Conservation (phyloP, 495 filamentous ascomycete genomes). For the Trichocladium uniseriatum region DNA sequence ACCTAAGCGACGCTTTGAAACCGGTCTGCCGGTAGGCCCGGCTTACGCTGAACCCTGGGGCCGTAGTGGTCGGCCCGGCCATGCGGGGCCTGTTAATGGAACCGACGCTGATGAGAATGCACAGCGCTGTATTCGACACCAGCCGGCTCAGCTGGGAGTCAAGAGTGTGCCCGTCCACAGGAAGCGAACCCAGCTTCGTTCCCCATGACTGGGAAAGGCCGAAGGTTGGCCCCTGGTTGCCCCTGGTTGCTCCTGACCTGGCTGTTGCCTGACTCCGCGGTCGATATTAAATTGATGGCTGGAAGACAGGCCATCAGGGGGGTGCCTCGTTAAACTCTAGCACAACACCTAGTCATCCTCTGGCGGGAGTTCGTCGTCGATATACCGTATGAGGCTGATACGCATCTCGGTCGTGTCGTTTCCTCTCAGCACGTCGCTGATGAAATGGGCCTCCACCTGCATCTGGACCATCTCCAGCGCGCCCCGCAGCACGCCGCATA, state of each 20-base stretch:
- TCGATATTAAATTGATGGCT: no score
- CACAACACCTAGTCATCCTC: constrained; percentile 66
- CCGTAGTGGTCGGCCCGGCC: not conserved
- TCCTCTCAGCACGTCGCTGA: constrained; percentile 86
- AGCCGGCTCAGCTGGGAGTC: no score
- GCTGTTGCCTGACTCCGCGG: no score
- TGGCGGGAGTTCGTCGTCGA: constrained; percentile 94
- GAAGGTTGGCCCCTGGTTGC: no score
- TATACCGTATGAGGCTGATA: constrained; percentile 83
- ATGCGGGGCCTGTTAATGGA: not conserved
- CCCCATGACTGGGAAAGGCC: no score
- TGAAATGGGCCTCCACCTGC: constrained; percentile 96
- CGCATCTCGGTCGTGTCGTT: constrained; percentile 97
- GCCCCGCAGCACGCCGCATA: constrained; percentile 85
- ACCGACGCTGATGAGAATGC: no score
- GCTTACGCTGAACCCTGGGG: not conserved
- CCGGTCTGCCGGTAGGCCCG: not conserved
- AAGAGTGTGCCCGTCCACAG: no score
- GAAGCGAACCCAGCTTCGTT: no score
- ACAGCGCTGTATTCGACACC: no score
- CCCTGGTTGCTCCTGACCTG: no score
- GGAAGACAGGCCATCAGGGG: not conserved
- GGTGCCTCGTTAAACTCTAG: not conserved
- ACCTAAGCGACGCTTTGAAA: not conserved
- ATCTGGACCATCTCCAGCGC: constrained; percentile 98